phyloP scores from a whole-genome alignment of 306 rosid genomes.

The Quercus engelmannii region DNA sequence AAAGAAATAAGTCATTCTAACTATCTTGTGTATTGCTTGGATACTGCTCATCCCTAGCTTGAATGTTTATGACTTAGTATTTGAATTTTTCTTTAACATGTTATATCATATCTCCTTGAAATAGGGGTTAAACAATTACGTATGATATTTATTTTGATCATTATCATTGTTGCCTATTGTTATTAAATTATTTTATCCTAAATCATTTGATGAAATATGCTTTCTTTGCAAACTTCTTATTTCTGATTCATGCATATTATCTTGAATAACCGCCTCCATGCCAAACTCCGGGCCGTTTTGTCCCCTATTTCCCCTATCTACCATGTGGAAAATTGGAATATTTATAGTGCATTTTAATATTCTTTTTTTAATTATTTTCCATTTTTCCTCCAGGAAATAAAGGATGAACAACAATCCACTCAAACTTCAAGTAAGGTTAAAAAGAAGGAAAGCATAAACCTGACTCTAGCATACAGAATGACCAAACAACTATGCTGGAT shows the following conservation, averaged over 20 bases:
- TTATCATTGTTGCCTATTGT: neutral
- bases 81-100: neutral
- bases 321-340: neutral
- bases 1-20: too few relatives aligned
- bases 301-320: too few relatives aligned
- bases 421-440: slow-evolving; percentile 36
- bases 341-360: neutral
- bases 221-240: too few relatives aligned
- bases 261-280: too few relatives aligned
- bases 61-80: neutral
- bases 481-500: slow-evolving; percentile 40
- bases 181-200: neutral
- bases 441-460: slow-evolving; percentile 26
- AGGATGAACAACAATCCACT: neutral
- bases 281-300: too few relatives aligned
- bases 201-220: too few relatives aligned
- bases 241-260: too few relatives aligned
- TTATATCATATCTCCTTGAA: neutral
- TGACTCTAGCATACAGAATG: slow-evolving; percentile 31
- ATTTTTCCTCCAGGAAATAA: too few relatives aligned
- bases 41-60: neutral
- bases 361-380: too few relatives aligned
- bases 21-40: neutral
- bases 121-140: neutral
- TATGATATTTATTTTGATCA: neutral